These are phyloP conservation scores for Camellia oleifera DNA, from an alignment of 179 eudicot genomes.

Conservation along the genomic window DNA sequence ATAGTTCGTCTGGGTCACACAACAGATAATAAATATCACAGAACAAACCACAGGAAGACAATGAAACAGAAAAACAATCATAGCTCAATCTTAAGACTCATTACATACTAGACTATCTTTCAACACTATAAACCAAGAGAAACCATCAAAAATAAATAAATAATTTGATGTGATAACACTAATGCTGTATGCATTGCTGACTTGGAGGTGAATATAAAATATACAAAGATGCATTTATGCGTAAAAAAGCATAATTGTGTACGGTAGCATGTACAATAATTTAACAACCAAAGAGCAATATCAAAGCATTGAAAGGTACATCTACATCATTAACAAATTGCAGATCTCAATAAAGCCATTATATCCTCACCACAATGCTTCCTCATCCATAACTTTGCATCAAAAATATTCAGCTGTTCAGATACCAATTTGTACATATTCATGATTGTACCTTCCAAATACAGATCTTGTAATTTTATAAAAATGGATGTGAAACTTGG, in stretches of 20 bases:
- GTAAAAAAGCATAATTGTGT: background rate
- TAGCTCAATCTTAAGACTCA: background rate
- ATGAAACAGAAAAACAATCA: background rate
- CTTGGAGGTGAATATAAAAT: background rate
- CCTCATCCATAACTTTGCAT: constrained; percentile 29
- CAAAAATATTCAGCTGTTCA: constrained; percentile 19
- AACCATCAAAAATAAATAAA: background rate
- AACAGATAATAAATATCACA: background rate
- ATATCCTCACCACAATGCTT: constrained; percentile 38
- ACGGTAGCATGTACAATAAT: background rate
- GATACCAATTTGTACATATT: constrained; percentile 27
- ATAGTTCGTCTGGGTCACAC: background rate
- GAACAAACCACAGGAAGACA: background rate
- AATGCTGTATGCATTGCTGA: background rate
- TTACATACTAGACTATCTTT: background rate
- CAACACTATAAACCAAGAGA: background rate
- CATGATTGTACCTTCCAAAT: constrained; percentile 42
- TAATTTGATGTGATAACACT: background rate
- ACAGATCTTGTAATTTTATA: constrained; percentile 36
- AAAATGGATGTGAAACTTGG: constrained; percentile 32
- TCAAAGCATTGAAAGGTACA: background rate
- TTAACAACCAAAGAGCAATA: background rate
- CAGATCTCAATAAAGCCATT: constrained; percentile 16
- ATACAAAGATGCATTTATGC: background rate
- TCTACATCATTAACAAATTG: constrained; percentile 6